phyloP scores from a whole-genome alignment of 768 basidiomycete genomes.

The Rhodotorula sphaerocarpa region DNA sequence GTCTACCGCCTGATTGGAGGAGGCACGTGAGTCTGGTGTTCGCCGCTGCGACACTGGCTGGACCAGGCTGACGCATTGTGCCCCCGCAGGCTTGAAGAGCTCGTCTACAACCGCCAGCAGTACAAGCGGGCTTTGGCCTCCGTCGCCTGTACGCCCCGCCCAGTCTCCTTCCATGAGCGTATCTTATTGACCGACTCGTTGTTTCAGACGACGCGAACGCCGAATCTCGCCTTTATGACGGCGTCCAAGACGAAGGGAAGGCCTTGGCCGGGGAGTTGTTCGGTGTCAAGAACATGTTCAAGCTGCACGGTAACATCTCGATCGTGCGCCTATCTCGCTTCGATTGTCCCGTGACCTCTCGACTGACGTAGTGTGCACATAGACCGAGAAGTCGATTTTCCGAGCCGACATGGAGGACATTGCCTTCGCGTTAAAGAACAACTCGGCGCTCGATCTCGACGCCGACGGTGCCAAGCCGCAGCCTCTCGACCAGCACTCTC shows the following conservation, averaged over 20 bases:
- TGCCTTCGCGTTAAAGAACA: slow-evolving; percentile 68
- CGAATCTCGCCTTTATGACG: slow-evolving; percentile 58
- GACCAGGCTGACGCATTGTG: background rate
- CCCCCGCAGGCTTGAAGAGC: slow-evolving; percentile 57
- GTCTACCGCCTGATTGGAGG: slow-evolving; percentile 78
- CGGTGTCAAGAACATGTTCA: slow-evolving; percentile 77
- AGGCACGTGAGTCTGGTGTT: slow-evolving; percentile 50
- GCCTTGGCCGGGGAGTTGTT: slow-evolving; percentile 70
- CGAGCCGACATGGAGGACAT: slow-evolving; percentile 62
- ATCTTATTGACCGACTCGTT: no score
- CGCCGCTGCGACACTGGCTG: background rate
- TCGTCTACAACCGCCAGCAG: slow-evolving; percentile 87
- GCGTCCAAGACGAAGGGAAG: slow-evolving; percentile 65
- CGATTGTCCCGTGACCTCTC: no score
- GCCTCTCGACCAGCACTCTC: slow-evolving; percentile 23
- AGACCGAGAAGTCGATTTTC: slow-evolving; percentile 69
- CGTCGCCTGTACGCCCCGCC: slow-evolving; percentile 47
- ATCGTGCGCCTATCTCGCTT: slow-evolving; percentile 39
- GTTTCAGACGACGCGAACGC: slow-evolving; percentile 9
- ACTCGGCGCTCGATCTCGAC: slow-evolving; percentile 47
- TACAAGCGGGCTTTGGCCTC: slow-evolving; percentile 52
- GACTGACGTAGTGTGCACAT: no score
- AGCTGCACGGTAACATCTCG: slow-evolving; percentile 59
- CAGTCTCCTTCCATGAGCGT: background rate
- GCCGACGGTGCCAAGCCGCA: slow-evolving; percentile 45